These are phyloP conservation scores for Oryza coarctata DNA, from an alignment of 176 grass and related monocot species.

Conservation along the genomic window DNA sequence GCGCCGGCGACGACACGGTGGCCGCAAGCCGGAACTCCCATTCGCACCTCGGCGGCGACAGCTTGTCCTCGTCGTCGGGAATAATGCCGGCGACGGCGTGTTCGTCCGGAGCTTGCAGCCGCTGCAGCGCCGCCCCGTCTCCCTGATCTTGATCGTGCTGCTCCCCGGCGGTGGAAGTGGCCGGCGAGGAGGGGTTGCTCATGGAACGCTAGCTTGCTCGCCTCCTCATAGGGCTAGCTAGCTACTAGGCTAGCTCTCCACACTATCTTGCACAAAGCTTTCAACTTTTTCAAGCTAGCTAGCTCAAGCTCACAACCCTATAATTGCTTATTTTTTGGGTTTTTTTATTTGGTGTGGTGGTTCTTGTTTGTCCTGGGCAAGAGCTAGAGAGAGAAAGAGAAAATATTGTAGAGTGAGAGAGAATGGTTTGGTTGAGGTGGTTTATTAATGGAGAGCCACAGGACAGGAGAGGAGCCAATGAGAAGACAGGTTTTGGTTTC, in stretches of 20 bases:
- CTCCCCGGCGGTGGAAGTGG: background rate
- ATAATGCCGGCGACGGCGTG: background rate
- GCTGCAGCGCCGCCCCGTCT: too few relatives aligned
- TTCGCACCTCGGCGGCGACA: constrained; percentile 51
- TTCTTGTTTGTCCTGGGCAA: constrained; percentile 28
- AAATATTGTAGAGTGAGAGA: background rate
- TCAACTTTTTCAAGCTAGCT: background rate
- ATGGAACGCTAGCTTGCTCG: constrained; percentile 26
- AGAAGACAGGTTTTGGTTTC: background rate
- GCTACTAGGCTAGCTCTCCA: background rate
- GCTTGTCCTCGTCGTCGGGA: constrained; percentile 1
- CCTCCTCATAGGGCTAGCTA: constrained; percentile 1
- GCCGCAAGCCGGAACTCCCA: constrained; percentile 74
- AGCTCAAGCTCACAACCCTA: too few relatives aligned
- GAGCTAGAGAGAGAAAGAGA: background rate
- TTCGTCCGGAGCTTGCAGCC: background rate
- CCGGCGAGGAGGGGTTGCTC: constrained; percentile 31
- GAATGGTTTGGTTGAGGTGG: constrained; percentile 19
- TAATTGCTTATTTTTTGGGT: too few relatives aligned
- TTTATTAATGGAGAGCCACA: constrained; percentile 29
- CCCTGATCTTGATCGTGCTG: background rate
- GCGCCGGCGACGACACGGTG: constrained; percentile 57
- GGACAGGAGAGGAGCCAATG: background rate
- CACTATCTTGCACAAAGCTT: too few relatives aligned
- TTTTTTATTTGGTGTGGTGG: background rate